Base-by-base conservation (phyloP, 805 yeast species). In the Barnettozyma vustinii region DNA sequence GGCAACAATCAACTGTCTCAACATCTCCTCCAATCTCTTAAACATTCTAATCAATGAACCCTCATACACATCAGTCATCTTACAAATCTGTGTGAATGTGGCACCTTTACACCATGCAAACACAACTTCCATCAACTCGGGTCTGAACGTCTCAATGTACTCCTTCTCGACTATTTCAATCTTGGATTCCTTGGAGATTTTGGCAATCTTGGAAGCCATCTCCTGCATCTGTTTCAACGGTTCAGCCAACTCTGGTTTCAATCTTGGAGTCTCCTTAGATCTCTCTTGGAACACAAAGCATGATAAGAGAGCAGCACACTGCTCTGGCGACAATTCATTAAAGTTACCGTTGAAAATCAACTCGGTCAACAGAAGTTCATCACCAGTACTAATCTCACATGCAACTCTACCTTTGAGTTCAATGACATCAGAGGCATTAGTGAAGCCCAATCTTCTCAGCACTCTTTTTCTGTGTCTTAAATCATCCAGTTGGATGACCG, bases 61-160 rank as follows among this genome's bases (percentile, higher is more conserved):
- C 71, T 94, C 99, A 58, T 92, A 94, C 40, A 94, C 98, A 63
- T 94, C 99, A 0, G 99, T 94, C 97, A 94, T 90, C 67, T 92
- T 92, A 72, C 98, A 92, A 54, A 94, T 92, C 65, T 92, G 97
- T 0, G 97, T 92, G 67, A 94, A 94, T 0, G 94, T 73, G 7
- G 96, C 97, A 18, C 98, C 98, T 63, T 85, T 84, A 66, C 97
- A 89, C 99, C 99, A 94, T 43, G 92, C 87, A 66, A 72, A 89
- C 1, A 94, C 97, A 45, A 94, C 97, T 65, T 91, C 98, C 98
- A 94, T 92, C 52, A 94, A 75, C 63, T 94, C 96, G 18, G 90
- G 84, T 68, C 96, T 82, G 73, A 94, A 95, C 25, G 85, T 77
- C 63, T 90, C 96, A 37, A 94, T 85, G 62, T 94, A 94, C 50